These are phyloP conservation scores for Colletotrichum euphorbiae DNA, from an alignment of 2,329 filamentous ascomycete genomes.

Conservation along the genomic window DNA sequence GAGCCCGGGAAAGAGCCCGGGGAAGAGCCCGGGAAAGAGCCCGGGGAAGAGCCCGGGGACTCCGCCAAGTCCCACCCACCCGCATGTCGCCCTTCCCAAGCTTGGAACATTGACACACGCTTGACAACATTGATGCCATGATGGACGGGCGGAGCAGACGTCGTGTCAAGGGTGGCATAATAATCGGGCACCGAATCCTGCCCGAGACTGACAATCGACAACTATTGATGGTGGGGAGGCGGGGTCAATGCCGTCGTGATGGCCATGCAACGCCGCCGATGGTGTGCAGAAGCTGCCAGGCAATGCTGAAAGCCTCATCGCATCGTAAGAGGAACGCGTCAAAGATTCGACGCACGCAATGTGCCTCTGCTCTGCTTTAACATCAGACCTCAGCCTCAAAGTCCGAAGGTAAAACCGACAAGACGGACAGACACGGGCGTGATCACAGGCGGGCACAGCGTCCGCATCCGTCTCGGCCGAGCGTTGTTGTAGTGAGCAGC, in stretches of 20 bases:
- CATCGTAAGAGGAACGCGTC: slow-evolving; percentile 1
- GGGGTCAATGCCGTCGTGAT: slow-evolving; percentile 11
- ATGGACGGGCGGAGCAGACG: background rate
- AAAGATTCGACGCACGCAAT: background rate
- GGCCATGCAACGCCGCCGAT: slow-evolving; percentile 1
- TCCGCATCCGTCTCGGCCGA: slow-evolving; percentile 4
- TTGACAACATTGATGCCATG: slow-evolving; percentile 8
- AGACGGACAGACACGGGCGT: background rate
- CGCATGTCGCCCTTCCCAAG: background rate
- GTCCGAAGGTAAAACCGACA: background rate
- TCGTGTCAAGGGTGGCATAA: background rate
- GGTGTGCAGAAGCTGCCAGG: background rate
- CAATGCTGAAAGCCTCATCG: background rate
- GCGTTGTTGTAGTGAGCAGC: background rate
- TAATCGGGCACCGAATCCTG: background rate
- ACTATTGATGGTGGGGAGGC: background rate
- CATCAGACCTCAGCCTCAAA: background rate
- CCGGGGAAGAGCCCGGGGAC: slow-evolving; percentile 9
- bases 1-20: slow-evolving; percentile 2
- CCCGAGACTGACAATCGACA: background rate
- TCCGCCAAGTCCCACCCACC: background rate
- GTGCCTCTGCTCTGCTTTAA: too few relatives aligned
- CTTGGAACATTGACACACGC: slow-evolving; percentile 18
- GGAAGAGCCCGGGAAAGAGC: slow-evolving; percentile 11
- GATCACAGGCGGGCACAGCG: background rate